These are phyloP conservation scores for Chamaecyparis obtusa DNA, from an alignment of 75 land plant genomes.

Conservation along the genomic window DNA sequence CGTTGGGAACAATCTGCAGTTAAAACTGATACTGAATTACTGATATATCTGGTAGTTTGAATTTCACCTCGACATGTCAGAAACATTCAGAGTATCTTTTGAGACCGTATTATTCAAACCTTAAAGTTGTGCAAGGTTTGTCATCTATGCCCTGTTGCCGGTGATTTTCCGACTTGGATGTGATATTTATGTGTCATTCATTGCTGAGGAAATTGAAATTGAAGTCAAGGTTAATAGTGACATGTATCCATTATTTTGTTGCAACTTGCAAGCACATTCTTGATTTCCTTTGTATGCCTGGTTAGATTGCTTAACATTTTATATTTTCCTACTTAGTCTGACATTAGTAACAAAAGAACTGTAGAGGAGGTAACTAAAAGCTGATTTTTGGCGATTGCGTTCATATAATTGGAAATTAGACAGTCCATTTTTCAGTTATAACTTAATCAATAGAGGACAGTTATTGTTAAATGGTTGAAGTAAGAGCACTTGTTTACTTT, in stretches of 20 bases:
- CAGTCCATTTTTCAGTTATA: too few relatives aligned
- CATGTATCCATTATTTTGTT: not conserved
- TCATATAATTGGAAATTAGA: too few relatives aligned
- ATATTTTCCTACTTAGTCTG: too few relatives aligned
- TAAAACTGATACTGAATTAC: not conserved
- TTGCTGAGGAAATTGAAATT: not conserved
- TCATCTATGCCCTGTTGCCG: not conserved
- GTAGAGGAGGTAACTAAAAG: too few relatives aligned
- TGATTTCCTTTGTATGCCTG: too few relatives aligned
- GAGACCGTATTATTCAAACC: not conserved
- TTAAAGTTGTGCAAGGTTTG: not conserved
- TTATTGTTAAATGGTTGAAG: too few relatives aligned
- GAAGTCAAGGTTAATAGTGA: not conserved
- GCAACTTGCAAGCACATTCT: not conserved
- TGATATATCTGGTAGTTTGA: slow-evolving; percentile 8
- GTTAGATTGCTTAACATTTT: too few relatives aligned
- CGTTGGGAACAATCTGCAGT: not conserved
- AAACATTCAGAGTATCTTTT: not conserved
- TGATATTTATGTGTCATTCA: not conserved
- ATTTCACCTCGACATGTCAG: not conserved
- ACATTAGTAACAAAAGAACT: too few relatives aligned
- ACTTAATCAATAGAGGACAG: too few relatives aligned
- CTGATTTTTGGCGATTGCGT: too few relatives aligned
- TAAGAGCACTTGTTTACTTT: too few relatives aligned
- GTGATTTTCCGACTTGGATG: not conserved